A percentile compares a stretch with the other conserved stretches of the same genome.
phyloP scores from a whole-genome alignment of 139 green algal species.

The Chlorella sp. region DNA sequence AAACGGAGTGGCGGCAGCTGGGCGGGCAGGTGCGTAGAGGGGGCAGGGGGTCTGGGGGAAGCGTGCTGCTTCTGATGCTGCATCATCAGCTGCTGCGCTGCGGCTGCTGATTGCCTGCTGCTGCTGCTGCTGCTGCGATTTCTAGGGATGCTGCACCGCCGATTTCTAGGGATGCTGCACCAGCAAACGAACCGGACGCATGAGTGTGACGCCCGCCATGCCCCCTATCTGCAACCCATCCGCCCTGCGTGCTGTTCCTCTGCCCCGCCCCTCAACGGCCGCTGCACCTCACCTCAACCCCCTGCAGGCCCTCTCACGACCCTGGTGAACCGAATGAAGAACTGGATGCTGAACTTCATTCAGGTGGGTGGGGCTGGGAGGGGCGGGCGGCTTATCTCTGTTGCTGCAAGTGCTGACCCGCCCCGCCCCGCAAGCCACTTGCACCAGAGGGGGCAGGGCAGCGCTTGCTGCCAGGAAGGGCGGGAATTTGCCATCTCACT shows the following conservation, averaged over 20 bases:
- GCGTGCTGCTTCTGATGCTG: not conserved
- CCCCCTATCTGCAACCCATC: not conserved
- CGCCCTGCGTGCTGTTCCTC: not conserved
- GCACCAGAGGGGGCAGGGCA: no score
- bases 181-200: no score
- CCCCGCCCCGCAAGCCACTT: no score
- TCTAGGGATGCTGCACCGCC: no score
- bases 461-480: no score
- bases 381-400: no score
- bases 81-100: not conserved
- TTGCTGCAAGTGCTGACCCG: no score
- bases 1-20: not conserved
- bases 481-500: not conserved
- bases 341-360: constrained; percentile 90
- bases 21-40: not conserved
- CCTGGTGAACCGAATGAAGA: constrained; percentile 62
- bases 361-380: constrained; percentile 3
- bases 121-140: not conserved
- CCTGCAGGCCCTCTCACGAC: constrained; percentile 23
- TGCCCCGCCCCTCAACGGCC: not conserved
- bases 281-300: no score
- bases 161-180: no score
- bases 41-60: not conserved
- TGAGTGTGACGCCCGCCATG: no score
- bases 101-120: not conserved